Evolutionary conservation across 345 rosid species (phyloP).

Genomic region (Ceriops tagal): DNA sequence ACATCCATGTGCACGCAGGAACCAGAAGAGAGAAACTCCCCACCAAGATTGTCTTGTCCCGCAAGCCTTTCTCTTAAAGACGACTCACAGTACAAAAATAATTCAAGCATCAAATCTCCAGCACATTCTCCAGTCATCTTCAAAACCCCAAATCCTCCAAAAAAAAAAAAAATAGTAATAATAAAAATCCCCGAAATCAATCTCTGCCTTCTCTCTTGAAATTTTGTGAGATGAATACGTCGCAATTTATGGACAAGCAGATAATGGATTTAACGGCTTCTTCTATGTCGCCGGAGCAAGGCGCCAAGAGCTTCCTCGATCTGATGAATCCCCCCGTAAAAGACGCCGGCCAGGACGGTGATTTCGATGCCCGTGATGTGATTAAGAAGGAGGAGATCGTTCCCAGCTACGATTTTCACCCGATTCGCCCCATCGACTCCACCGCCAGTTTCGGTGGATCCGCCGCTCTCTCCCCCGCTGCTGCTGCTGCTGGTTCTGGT

Average conservation of each 20-base stretch:
- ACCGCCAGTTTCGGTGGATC: constrained; percentile 38
- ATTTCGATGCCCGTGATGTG: constrained; percentile 23
- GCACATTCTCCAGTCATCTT: no score
- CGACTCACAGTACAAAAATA: no score
- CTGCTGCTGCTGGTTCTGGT: constrained; percentile 14
- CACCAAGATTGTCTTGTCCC: no score
- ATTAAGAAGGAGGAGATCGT: constrained; percentile 62
- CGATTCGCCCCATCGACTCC: constrained; percentile 53
- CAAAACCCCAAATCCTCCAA: no score
- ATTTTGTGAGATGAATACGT: constrained; percentile 44
- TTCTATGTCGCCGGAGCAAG: constrained; percentile 19
- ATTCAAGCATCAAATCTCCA: no score
- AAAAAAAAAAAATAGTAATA: neutral
- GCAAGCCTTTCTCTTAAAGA: no score
- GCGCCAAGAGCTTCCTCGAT: constrained; percentile 43
- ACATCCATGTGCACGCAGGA: no score
- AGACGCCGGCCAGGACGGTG: constrained; percentile 26
- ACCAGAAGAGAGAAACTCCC: no score
- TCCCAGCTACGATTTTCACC: constrained; percentile 88
- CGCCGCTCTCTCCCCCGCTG: neutral
- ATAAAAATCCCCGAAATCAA: neutral
- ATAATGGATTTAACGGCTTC: constrained; percentile 67
- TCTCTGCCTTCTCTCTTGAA: neutral
- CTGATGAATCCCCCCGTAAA: constrained; percentile 48
- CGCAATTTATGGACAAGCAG: constrained; percentile 74